Percentiles rank a stretch among this genome's conserved stretches.
Conservation (phyloP, 2,329 filamentous ascomycete species). For the Monosporascus sp. region DNA sequence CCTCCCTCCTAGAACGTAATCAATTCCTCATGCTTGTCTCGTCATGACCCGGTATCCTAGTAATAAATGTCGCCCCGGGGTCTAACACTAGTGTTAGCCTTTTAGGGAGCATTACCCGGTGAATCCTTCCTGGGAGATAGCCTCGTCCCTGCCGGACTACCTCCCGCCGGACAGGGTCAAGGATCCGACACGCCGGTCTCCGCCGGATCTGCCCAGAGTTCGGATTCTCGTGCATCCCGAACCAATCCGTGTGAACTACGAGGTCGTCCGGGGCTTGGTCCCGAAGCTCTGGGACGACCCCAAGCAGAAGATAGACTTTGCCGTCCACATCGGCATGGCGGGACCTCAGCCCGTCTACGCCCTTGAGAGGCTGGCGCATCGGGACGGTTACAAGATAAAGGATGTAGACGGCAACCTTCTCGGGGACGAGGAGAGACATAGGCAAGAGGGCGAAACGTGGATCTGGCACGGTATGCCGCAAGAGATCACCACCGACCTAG, state of each 20-base stretch:
- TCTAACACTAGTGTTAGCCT: slow-evolving; percentile 46
- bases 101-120: slow-evolving; percentile 66
- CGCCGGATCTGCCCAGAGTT: slow-evolving; percentile 39
- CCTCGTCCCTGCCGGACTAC: slow-evolving; percentile 58
- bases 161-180: slow-evolving; percentile 49
- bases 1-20: neutral
- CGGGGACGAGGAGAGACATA: slow-evolving; percentile 41
- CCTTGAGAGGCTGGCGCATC: slow-evolving; percentile 65
- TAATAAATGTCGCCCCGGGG: slow-evolving; percentile 2
- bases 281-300: slow-evolving; percentile 55
- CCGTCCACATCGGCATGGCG: slow-evolving; percentile 79
- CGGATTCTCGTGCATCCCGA: slow-evolving; percentile 60
- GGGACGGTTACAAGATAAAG: slow-evolving; percentile 63
- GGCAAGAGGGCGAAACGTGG: slow-evolving; percentile 38
- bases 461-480: slow-evolving; percentile 50
- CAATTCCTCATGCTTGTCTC: neutral
- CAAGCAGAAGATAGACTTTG: slow-evolving; percentile 47
- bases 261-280: slow-evolving; percentile 56
- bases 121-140: slow-evolving; percentile 81
- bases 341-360: slow-evolving; percentile 58
- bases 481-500: slow-evolving; percentile 52
- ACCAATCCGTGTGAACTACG: slow-evolving; percentile 68
- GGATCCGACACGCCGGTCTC: slow-evolving; percentile 29
- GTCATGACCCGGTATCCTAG: neutral
- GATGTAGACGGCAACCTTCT: slow-evolving; percentile 64